Percentiles rank a stretch among this genome's conserved stretches.
Evolutionary conservation across 208 protist species (phyloP).

Genomic region (Leptomonas pyrrhocoris): DNA sequence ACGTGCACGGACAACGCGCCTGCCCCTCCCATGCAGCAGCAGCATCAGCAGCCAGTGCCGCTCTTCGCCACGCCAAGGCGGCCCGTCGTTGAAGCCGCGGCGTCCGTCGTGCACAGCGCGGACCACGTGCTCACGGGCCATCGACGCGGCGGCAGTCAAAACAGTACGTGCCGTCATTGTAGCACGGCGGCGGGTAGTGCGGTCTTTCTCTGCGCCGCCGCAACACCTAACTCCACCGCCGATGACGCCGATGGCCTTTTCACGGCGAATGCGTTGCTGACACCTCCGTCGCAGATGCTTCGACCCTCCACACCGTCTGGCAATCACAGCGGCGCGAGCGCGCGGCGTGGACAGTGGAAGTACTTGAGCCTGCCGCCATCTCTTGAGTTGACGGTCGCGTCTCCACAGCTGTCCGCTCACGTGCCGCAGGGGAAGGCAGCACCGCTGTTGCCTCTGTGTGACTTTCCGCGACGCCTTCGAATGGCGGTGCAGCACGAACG

Average conservation of each 20-base stretch:
- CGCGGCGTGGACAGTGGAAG: neutral
- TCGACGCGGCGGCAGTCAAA: neutral
- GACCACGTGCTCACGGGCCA: neutral
- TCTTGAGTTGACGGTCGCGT: neutral
- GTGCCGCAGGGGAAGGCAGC: no score
- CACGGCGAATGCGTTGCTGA: neutral
- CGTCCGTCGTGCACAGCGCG: neutral
- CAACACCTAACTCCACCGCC: neutral
- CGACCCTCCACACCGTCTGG: neutral
- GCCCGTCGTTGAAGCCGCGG: neutral
- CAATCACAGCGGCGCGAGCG: neutral
- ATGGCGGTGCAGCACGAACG: no score
- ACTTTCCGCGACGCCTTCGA: no score
- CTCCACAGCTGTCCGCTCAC: neutral
- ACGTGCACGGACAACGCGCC: neutral
- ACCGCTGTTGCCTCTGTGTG: no score
- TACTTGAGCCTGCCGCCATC: neutral
- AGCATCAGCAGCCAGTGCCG: no score
- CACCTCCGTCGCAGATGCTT: neutral
- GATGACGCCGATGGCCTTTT: neutral
- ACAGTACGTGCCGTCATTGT: no score
- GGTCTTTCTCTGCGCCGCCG: neutral
- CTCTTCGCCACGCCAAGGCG: neutral
- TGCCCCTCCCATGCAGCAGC: slow-evolving; percentile 1
- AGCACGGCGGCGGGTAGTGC: neutral